Evolutionary conservation across 805 yeast genomes (phyloP).

Genomic region (Candida glaebosa): DNA sequence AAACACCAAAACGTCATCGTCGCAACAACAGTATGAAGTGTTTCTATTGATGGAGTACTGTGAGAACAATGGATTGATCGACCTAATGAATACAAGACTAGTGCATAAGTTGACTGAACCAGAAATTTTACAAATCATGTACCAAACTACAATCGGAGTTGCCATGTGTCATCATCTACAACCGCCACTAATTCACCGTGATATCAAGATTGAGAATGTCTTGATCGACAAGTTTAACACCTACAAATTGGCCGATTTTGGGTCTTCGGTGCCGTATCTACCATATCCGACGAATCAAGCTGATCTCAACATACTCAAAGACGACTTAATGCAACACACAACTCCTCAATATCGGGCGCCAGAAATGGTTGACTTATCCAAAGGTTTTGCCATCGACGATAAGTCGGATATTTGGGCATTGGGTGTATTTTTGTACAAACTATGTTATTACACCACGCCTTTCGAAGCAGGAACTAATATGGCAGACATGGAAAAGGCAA

Average conservation of each 20-base stretch:
- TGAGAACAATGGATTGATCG: slow-evolving; percentile 69
- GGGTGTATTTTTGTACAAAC: slow-evolving; percentile 72
- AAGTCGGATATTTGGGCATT: slow-evolving; percentile 85
- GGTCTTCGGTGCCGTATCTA: slow-evolving; percentile 66
- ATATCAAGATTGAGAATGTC: slow-evolving; percentile 80
- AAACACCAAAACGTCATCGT: slow-evolving; percentile 9
- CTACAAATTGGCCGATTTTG: slow-evolving; percentile 78
- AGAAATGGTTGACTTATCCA: slow-evolving; percentile 73
- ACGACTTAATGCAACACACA: slow-evolving; percentile 73
- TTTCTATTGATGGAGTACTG: slow-evolving; percentile 80
- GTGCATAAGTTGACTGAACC: slow-evolving; percentile 62
- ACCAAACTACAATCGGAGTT: slow-evolving; percentile 68
- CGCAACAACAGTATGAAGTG: slow-evolving; percentile 64
- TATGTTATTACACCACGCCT: slow-evolving; percentile 81
- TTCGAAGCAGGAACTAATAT: slow-evolving; percentile 51
- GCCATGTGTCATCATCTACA: slow-evolving; percentile 71
- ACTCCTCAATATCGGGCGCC: slow-evolving; percentile 86
- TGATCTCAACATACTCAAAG: slow-evolving; percentile 56
- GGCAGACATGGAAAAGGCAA: slow-evolving; percentile 53
- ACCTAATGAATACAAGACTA: slow-evolving; percentile 72
- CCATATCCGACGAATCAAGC: slow-evolving; percentile 61
- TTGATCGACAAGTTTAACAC: slow-evolving; percentile 55
- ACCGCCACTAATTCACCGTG: slow-evolving; percentile 75
- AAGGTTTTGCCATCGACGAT: slow-evolving; percentile 71
- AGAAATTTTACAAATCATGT: slow-evolving; percentile 66